Conservation (phyloP, 805 yeast genomes). For the Lipomyces starkeyi region DNA sequence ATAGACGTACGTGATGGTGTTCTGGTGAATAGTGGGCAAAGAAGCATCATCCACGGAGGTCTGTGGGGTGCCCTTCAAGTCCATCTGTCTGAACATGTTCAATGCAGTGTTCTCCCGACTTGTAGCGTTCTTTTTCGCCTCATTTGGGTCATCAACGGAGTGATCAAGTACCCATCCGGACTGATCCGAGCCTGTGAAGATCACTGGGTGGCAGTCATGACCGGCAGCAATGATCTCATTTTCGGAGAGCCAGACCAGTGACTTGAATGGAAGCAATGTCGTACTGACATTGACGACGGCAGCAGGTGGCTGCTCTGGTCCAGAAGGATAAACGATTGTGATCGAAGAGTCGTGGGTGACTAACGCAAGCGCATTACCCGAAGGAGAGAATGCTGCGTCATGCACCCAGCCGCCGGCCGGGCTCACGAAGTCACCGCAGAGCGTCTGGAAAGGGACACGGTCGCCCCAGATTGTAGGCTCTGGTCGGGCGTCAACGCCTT, state of each 20-base stretch:
- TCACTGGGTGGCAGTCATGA: constrained; percentile 87
- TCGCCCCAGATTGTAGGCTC: constrained; percentile 89
- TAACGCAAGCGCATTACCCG: constrained; percentile 77
- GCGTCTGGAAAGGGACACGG: constrained; percentile 89
- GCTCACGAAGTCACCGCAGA: constrained; percentile 79
- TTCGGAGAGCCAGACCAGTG: constrained; percentile 72
- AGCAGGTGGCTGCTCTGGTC: constrained; percentile 66
- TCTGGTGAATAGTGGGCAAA: constrained; percentile 84
- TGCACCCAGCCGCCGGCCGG: constrained; percentile 89
- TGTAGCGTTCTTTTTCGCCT: constrained; percentile 50
- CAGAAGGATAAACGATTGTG: constrained; percentile 77
- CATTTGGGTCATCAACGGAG: constrained; percentile 65
- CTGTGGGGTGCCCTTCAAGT: constrained; percentile 80
- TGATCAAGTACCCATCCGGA: constrained; percentile 63
- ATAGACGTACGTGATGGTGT: constrained; percentile 62
- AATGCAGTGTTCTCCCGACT: constrained; percentile 60
- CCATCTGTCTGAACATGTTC: constrained; percentile 94
- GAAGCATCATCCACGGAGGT: constrained; percentile 53
- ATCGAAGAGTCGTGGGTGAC: constrained; percentile 88
- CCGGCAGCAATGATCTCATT: constrained; percentile 84
- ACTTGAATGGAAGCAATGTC: constrained; percentile 76
- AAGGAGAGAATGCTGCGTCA: constrained; percentile 82
- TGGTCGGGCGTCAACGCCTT: constrained; percentile 86
- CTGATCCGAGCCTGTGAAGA: constrained; percentile 69
- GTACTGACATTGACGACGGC: constrained; percentile 66